phyloP scores from a whole-genome alignment of 345 rosid genomes.

The Bruguiera gymnorhiza region DNA sequence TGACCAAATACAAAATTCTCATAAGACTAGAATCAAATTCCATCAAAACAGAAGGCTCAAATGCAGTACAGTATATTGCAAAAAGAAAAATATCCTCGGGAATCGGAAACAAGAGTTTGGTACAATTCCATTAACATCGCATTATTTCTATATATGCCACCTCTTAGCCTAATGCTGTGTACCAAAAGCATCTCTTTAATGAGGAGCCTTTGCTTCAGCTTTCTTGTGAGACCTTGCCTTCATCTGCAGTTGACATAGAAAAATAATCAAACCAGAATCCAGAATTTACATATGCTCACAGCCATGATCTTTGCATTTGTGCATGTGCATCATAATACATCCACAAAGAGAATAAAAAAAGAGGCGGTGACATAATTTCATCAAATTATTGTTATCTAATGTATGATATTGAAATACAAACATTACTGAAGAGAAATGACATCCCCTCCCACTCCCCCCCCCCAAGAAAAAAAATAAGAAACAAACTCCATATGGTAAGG shows the following conservation, averaged over 20 bases:
- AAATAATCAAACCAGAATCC: neutral
- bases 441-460: no score
- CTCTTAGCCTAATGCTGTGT: neutral
- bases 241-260: slow-evolving; percentile 15
- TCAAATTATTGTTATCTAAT: no score
- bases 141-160: neutral
- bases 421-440: no score
- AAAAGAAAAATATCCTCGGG: neutral
- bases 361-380: no score
- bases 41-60: neutral
- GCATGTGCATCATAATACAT: no score
- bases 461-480: no score
- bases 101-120: neutral
- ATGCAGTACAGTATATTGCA: neutral
- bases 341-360: no score
- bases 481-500: no score
- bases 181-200: slow-evolving; percentile 3
- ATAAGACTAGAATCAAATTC: neutral
- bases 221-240: slow-evolving; percentile 49
- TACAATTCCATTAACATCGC: neutral
- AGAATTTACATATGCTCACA: neutral
- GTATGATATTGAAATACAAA: no score
- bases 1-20: neutral
- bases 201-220: slow-evolving; percentile 50
- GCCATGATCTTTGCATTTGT: no score